These are phyloP conservation scores for Penicillium sp. DNA, from an alignment of 2,329 filamentous ascomycete species.

Conservation along the genomic window DNA sequence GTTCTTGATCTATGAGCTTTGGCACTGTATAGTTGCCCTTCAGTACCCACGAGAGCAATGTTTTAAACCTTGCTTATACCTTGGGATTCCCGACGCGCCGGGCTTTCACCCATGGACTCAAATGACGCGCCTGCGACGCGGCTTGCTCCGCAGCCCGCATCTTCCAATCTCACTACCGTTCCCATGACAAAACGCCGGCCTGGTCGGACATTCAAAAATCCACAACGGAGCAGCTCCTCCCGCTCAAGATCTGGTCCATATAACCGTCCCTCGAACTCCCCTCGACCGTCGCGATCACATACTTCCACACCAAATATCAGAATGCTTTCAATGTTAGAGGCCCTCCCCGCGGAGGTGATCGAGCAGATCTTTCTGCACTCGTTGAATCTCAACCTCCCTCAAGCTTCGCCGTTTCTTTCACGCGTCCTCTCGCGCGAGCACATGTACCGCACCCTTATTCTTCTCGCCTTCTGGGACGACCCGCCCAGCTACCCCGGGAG, in stretches of 20 bases:
- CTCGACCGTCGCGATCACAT: constrained; percentile 1
- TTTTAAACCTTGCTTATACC: not conserved
- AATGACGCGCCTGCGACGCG: not conserved
- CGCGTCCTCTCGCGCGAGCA: constrained; percentile 41
- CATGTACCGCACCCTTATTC: constrained; percentile 43
- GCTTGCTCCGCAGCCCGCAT: not conserved
- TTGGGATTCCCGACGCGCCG: not conserved
- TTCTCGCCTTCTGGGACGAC: constrained; percentile 44
- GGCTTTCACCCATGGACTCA: not conserved
- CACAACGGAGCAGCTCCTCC: constrained; percentile 5
- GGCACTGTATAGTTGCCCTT: no score
- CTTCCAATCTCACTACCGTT: not conserved
- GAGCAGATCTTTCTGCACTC: constrained; percentile 54
- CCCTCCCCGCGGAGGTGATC: constrained; percentile 53
- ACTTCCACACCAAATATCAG: not conserved
- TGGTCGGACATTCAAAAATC: constrained; percentile 13
- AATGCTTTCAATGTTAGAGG: constrained; percentile 42
- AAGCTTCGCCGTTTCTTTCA: constrained; percentile 44
- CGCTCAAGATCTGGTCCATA: constrained; percentile 9
- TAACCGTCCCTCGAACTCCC: constrained; percentile 5
- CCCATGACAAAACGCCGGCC: constrained; percentile 8
- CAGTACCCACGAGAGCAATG: not conserved
- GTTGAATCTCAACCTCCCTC: constrained; percentile 48
- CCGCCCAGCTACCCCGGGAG: constrained; percentile 5
- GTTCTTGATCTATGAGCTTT: no score